Conservation (phyloP, 805 yeast genomes). For the Metschnikowia reukaufii region DNA sequence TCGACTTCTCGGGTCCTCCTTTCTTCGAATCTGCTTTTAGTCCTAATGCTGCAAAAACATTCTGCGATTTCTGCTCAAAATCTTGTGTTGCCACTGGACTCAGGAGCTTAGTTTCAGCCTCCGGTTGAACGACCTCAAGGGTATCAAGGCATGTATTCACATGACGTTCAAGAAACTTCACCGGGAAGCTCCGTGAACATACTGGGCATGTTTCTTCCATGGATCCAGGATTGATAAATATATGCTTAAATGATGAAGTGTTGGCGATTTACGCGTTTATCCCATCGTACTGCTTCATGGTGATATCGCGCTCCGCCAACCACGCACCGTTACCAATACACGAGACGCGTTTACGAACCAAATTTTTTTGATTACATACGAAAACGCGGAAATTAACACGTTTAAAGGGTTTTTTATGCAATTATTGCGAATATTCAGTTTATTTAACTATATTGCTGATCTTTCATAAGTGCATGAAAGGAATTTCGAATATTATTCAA, state of each 20-base stretch:
- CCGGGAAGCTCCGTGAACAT: conserved; percentile 29
- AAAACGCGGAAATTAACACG: no score
- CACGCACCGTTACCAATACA: background rate
- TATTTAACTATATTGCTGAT: no score
- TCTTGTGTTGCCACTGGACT: conserved; percentile 9
- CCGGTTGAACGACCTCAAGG: conserved; percentile 18
- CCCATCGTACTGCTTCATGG: background rate
- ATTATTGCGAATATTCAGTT: no score
- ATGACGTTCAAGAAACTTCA: conserved; percentile 34
- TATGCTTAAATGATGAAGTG: background rate
- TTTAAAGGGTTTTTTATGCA: no score
- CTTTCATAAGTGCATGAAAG: no score
- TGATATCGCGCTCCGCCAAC: background rate
- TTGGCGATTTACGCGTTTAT: background rate
- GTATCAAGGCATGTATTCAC: conserved; percentile 42
- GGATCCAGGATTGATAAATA: background rate
- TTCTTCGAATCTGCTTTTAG: conserved; percentile 29
- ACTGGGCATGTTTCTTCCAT: conserved; percentile 34
- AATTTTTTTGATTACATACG: no score
- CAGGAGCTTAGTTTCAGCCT: conserved; percentile 2
- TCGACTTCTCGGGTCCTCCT: conserved; percentile 19
- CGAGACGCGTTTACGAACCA: background rate
- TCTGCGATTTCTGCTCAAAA: conserved; percentile 8
- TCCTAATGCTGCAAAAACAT: conserved; percentile 38
- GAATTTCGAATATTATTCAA: no score